Evolutionary conservation across 257 asterid genomes (phyloP).

Genomic region (Nicotiana otophora): DNA sequence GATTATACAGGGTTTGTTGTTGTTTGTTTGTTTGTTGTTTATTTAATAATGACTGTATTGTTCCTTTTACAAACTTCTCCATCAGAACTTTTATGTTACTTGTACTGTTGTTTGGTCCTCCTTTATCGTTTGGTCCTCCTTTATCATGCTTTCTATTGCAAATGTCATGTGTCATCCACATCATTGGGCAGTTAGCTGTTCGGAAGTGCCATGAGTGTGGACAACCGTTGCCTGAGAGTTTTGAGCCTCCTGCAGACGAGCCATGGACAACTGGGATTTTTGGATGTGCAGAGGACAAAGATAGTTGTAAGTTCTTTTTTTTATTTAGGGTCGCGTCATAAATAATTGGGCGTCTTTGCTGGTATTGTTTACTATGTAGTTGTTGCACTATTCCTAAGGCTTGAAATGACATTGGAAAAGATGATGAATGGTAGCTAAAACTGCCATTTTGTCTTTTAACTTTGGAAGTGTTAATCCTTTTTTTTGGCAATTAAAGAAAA

Average conservation of each 20-base stretch:
- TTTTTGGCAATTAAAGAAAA: no score
- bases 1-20: no score
- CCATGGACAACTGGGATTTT: constrained; percentile 95
- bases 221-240: constrained; percentile 95
- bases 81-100: not conserved
- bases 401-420: not conserved
- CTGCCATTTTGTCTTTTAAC: not conserved
- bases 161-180: constrained; percentile 13
- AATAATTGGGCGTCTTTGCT: not conserved
- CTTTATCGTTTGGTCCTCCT: not conserved
- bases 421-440: not conserved
- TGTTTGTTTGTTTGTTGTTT: no score
- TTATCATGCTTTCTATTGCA: not conserved
- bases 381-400: not conserved
- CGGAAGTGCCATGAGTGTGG: constrained; percentile 95
- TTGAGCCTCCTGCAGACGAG: constrained; percentile 86
- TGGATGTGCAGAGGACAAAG: constrained; percentile 74
- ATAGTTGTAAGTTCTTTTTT: constrained; percentile 65
- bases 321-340: not conserved
- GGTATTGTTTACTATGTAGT: not conserved
- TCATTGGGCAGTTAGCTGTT: constrained; percentile 55
- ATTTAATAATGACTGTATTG: not conserved
- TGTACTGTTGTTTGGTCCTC: not conserved
- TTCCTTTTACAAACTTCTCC: not conserved
- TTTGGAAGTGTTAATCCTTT: not conserved